Evolutionary conservation across 2,329 filamentous ascomycete species (phyloP).

Genomic region (Periglandula ipomoeae): DNA sequence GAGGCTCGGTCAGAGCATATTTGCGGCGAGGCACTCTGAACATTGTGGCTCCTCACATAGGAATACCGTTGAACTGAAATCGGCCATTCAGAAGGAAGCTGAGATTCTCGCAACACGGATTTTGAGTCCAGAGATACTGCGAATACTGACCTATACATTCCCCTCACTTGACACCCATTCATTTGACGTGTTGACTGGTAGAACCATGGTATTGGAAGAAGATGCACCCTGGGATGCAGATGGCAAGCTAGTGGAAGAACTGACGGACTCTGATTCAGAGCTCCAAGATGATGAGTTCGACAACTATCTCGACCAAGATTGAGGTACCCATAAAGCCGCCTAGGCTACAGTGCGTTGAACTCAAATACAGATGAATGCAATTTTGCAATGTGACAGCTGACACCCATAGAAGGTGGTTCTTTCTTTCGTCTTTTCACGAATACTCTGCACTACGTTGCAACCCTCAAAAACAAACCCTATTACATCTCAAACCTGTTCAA

Average conservation of each 20-base stretch:
- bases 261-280: conserved; percentile 10
- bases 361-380: too few species aligned
- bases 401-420: too few species aligned
- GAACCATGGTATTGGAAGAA: conserved; percentile 11
- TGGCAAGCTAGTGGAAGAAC: conserved; percentile 9
- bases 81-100: conserved; percentile 10
- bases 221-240: conserved; percentile 13
- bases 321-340: too few species aligned
- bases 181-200: conserved; percentile 13
- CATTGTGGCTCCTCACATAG: conserved; percentile 5
- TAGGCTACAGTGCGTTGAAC: too few species aligned
- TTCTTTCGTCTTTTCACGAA: too few species aligned
- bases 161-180: conserved; percentile 9
- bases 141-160: conserved; percentile 12
- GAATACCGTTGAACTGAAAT: conserved; percentile 10
- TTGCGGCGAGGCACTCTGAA: conserved; percentile 10
- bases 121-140: conserved; percentile 9
- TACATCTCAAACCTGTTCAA: too few species aligned
- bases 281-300: conserved; percentile 8
- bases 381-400: too few species aligned
- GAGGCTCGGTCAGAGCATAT: conserved; percentile 7
- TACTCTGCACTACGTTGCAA: too few species aligned
- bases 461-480: too few species aligned
- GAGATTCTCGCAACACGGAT: conserved; percentile 10
- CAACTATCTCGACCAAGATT: background rate